Base-by-base conservation (phyloP, 2,329 filamentous ascomycete species). In the Septoria petroselini region DNA sequence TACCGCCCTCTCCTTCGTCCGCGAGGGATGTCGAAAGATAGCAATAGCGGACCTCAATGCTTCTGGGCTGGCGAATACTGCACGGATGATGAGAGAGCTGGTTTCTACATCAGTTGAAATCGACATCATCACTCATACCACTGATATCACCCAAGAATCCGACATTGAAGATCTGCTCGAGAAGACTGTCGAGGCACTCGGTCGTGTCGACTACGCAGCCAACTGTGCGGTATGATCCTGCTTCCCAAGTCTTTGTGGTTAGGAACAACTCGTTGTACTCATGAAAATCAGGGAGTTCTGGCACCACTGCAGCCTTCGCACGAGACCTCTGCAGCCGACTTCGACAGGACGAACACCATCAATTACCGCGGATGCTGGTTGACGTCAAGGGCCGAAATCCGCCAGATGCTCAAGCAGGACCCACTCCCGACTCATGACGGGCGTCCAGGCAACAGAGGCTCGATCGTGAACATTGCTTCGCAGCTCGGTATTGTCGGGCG, bases 361-460 rank as follows among this genome's bases (percentile, higher is more conserved):
- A 75, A 76, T 54, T 73, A 73, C 37, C 65, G 72, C 7, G 74
- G 74, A 1, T 59, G 67, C 5, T 76, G 74, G 74, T 59, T 76
- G 4, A 70, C 66, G n/a, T 70, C 70, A 0, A 62, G 72, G 1
- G 71, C 70, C 8, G 70, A 74, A 53, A 57, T 76, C 21, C 62
- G 61, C 11, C 65, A 70, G 41, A 77, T 76, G 73, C 57, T 70
- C 31, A 64, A 60, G 31, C 74, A 77, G 53, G 71, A 74, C 11
- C 68, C 69, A 1, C 61, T 70, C 21, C 62, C 59, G 6, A 72
- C 68, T 17, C 72, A 76, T 45, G 73, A 75, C 58, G 72, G 71
- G 2, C 59, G 73, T n/a, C 66, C 64, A 6, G 68, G 65, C 1
- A 60, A 63, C 15, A 62, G 71, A 41, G 74, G 73, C 2, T 68